Evolutionary conservation across 208 protist species (phyloP).

Genomic region (Crithidia brevicula): DNA sequence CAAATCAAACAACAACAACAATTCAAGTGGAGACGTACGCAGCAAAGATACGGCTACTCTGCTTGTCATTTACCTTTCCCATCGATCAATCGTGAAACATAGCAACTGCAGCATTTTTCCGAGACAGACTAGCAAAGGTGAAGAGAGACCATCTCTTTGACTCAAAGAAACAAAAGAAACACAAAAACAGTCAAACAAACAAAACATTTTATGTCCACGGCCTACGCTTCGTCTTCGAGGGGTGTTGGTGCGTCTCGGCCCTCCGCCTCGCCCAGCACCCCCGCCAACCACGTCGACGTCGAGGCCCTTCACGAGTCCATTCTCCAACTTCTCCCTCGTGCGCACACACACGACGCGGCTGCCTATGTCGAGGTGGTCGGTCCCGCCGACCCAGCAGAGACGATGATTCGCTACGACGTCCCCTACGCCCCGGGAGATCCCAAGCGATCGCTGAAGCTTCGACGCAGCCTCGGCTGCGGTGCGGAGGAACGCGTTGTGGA

Average conservation of each 20-base stretch:
- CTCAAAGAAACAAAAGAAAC: background rate
- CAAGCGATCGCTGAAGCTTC: slow-evolving; percentile 63
- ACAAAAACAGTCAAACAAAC: background rate
- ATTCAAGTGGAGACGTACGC: no score
- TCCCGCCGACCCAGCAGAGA: slow-evolving; percentile 51
- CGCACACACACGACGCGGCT: background rate
- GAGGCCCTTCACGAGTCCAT: slow-evolving; percentile 28
- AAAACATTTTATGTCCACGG: slow-evolving; percentile 3
- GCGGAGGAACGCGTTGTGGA: slow-evolving; percentile 49
- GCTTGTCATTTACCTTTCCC: no score
- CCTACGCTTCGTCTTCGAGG: background rate
- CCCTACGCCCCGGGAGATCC: slow-evolving; percentile 74
- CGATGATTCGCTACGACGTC: slow-evolving; percentile 82
- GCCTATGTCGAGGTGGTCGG: slow-evolving; percentile 75
- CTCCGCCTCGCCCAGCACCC: background rate
- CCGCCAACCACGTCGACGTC: background rate
- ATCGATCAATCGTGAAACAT: no score
- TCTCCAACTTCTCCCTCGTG: slow-evolving; percentile 39
- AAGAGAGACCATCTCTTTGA: slow-evolving; percentile 11
- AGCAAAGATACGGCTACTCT: no score
- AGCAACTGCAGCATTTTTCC: no score
- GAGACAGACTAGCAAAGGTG: no score
- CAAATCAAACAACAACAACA: no score
- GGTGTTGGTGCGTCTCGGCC: background rate
- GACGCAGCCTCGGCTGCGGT: slow-evolving; percentile 40